phyloP scores from a whole-genome alignment of 345 rosid species.

The Gossypium arboreum region DNA sequence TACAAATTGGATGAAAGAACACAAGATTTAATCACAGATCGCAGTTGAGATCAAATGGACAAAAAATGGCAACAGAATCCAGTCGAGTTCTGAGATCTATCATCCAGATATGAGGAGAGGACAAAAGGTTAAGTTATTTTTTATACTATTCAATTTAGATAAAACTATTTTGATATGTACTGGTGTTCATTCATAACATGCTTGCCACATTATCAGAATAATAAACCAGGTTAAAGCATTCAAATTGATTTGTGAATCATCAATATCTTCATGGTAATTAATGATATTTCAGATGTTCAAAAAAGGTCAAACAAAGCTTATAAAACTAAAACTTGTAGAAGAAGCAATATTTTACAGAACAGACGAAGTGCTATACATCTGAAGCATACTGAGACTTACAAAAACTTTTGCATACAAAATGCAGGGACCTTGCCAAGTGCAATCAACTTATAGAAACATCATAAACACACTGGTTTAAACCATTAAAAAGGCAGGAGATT shows the following conservation, averaged over 20 bases:
- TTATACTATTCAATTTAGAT: neutral
- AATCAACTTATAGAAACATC: neutral
- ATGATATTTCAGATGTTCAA: neutral
- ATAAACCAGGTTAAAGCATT: neutral
- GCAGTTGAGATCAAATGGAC: neutral
- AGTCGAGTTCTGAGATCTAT: neutral
- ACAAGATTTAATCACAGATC: neutral
- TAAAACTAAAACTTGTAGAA: neutral
- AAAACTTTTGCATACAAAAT: neutral
- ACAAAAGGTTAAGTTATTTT: neutral
- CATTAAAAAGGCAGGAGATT: slow-evolving; percentile 29
- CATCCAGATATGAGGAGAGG: neutral
- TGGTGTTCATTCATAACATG: slow-evolving; percentile 2
- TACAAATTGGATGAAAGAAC: neutral
- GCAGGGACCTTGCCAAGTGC: neutral
- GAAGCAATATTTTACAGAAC: neutral
- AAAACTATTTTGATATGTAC: neutral
- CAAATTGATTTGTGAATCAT: neutral
- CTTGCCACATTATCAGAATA: neutral
- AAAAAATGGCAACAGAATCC: neutral
- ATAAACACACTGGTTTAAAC: neutral
- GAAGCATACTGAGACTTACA: neutral
- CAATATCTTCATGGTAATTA: slow-evolving; percentile 5
- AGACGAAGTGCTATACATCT: neutral
- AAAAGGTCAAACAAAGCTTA: neutral